Base-by-base conservation (phyloP, 106 monocot genomes). In the Dendrobium officinale region DNA sequence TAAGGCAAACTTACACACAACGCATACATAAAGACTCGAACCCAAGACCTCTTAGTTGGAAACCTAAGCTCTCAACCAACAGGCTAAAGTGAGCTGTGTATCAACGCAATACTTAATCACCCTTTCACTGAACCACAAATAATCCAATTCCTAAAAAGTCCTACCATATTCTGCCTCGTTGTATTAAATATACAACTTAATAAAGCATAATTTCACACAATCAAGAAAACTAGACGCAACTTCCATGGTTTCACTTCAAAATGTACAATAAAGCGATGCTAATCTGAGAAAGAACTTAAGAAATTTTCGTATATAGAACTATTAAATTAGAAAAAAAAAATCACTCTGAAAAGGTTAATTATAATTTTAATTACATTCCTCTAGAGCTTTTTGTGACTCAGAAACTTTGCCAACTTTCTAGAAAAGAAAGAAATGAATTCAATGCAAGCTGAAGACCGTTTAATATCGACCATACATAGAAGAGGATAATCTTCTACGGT, bases 401-500 rank as follows among this genome's bases (percentile, higher is more conserved):
- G 59, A 61, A 61, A 61, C 59, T 61, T 61, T 17, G 59, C 59
- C 18, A 20, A 6, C 6, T 5, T 61, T 20, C 18, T 17, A 61
- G 59, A 61, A 18, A 6, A 61, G 59, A 20, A 22, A 61, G 6
- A 6, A 55, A 61, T 4, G 20, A 4, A n/a, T 61, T 37, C 37
- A 37, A 37, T 37, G 37, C 37, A 37, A 61, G 20, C 18, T 61
- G 20, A 61, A 61, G 4, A 61, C 59, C 18, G 5, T 61, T 61
- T 61, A 22, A 61, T 18, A n/a, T 61, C 20, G 18, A 61, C 20
- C n/a, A 6, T 20, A 61, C n/a, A 61, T 9, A 61, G 59, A 59
- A 59, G 19, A 61, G n/a, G n/a, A 61, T 61, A 61, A 61, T 61
- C 59, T 61, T 61, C 59, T 61, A 61, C n/a, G n/a, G 18, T 61